Evolutionary conservation across 225 moss, liverwort and hornwort genomes (phyloP).

Genomic region (Thuidium tamariscinum): DNA sequence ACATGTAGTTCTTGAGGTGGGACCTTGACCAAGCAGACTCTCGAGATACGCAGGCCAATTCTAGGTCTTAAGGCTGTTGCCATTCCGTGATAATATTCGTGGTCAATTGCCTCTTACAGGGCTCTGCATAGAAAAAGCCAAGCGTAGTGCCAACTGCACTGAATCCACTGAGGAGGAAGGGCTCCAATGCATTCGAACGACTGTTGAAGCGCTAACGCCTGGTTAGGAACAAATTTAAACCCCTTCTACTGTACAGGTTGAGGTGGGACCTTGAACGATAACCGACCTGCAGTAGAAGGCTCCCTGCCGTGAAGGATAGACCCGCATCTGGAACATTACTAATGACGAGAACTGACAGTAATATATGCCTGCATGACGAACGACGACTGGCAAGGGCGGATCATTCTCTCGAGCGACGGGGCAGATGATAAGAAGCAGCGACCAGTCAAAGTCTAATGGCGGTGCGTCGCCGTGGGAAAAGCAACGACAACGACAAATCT

Average conservation of each 20-base stretch:
- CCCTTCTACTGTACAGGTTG: conserved; percentile 1
- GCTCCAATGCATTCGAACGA: conserved; percentile 13
- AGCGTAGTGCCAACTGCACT: not conserved
- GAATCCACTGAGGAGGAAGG: not conserved
- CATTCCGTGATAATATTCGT: not conserved
- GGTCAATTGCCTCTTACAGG: not conserved
- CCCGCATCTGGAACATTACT: not conserved
- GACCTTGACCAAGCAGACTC: not conserved
- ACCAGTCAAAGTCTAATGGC: conserved; percentile 3
- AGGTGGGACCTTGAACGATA: not conserved
- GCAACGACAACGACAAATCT: not conserved
- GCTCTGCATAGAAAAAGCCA: not conserved
- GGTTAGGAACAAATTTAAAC: not conserved
- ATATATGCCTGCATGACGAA: not conserved
- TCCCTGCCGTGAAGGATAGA: not conserved
- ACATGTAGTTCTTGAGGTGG: not conserved
- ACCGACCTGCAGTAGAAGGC: not conserved
- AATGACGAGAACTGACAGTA: not conserved
- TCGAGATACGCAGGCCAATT: not conserved
- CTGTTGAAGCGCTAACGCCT: not conserved
- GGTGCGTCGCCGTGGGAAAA: not conserved
- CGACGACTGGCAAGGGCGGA: not conserved
- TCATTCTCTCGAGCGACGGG: not conserved
- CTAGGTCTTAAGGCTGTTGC: too few relatives aligned
- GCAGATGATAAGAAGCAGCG: not conserved